A percentile compares a stretch with the other conserved stretches of the same genome.
Evolutionary conservation across 805 yeast species (phyloP).

Genomic region (Hermanozyma aechmeae): DNA sequence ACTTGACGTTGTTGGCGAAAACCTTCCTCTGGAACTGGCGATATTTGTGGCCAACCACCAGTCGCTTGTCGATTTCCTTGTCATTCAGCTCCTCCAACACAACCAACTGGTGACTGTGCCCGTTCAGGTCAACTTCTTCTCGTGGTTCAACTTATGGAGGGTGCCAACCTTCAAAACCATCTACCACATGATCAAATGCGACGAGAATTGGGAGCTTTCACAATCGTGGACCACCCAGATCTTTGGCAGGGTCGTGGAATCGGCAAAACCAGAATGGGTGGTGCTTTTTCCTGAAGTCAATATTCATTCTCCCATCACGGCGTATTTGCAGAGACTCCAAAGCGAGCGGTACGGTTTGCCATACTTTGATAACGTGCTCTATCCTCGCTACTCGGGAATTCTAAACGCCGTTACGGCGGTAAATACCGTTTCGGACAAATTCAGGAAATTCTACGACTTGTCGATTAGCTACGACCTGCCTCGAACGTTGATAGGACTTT

Average conservation of each 20-base stretch:
- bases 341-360: slow-evolving; percentile 56
- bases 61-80: slow-evolving; percentile 56
- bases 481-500: slow-evolving; percentile 24
- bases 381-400: slow-evolving; percentile 67
- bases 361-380: slow-evolving; percentile 47
- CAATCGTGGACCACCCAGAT: slow-evolving; percentile 21
- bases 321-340: slow-evolving; percentile 42
- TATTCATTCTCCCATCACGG: slow-evolving; percentile 43
- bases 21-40: slow-evolving; percentile 25
- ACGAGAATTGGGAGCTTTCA: slow-evolving; percentile 64
- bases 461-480: slow-evolving; percentile 37
- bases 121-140: slow-evolving; percentile 49
- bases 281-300: slow-evolving; percentile 83
- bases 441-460: slow-evolving; percentile 44
- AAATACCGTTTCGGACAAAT: slow-evolving; percentile 23
- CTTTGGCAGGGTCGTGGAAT: slow-evolving; percentile 26
- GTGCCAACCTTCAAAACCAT: slow-evolving; percentile 47
- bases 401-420: slow-evolving; percentile 38
- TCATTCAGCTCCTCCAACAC: slow-evolving; percentile 34
- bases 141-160: slow-evolving; percentile 62
- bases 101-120: slow-evolving; percentile 7
- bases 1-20: slow-evolving; percentile 35
- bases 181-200: slow-evolving; percentile 40
- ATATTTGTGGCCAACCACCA: slow-evolving; percentile 50
- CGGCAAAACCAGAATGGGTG: slow-evolving; percentile 47